Evolutionary conservation across 768 basidiomycete species (phyloP).

Genomic region (Lanmaoa pseudosensibilis): DNA sequence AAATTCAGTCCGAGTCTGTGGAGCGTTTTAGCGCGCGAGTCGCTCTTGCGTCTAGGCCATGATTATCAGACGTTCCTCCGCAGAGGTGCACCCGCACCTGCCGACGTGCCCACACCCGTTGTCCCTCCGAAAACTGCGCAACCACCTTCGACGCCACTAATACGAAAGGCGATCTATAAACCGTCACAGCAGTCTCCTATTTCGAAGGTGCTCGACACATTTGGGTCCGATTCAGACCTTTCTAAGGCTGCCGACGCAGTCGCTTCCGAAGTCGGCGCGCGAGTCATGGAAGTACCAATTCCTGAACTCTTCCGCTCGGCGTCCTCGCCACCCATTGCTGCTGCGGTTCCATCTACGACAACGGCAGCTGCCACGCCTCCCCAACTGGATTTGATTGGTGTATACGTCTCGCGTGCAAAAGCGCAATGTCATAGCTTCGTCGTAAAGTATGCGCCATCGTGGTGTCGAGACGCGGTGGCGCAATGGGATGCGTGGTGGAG

Average conservation of each 20-base stretch:
- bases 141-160: constrained; percentile 38
- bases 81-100: constrained; percentile 44
- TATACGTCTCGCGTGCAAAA: constrained; percentile 1
- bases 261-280: constrained; percentile 32
- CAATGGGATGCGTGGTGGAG: constrained; percentile 54
- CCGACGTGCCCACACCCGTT: constrained; percentile 21
- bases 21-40: constrained; percentile 57
- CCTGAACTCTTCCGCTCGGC: constrained; percentile 53
- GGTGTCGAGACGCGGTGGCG: constrained; percentile 25
- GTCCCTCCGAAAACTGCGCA: constrained; percentile 29
- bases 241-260: constrained; percentile 51
- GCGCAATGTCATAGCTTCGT: constrained; percentile 3
- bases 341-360: constrained; percentile 10
- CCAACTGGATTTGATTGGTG: background rate
- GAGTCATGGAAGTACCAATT: constrained; percentile 34
- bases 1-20: constrained; percentile 65
- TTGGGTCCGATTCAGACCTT: constrained; percentile 61
- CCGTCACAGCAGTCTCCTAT: constrained; percentile 48
- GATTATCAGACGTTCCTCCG: constrained; percentile 70
- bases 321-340: constrained; percentile 18
- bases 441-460: constrained; percentile 32
- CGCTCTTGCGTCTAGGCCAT: constrained; percentile 57
- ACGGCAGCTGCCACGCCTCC: background rate
- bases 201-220: constrained; percentile 50
- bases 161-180: constrained; percentile 42